Base-by-base conservation (phyloP, 192 early-diverging fungal species). In the Coemansia sp. region DNA sequence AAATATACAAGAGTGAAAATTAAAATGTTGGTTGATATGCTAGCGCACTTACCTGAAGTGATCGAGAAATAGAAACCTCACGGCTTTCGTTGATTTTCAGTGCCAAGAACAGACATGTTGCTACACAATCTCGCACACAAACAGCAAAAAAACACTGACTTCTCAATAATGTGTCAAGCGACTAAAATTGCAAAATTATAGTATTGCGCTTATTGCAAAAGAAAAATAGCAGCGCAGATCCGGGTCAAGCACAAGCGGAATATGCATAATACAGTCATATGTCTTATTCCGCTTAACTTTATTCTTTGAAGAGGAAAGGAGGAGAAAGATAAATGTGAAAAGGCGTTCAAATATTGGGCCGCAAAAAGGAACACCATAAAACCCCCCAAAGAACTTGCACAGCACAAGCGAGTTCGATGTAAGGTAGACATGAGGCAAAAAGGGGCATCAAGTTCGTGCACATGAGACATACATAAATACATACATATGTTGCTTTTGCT, bases 21-120 rank as follows among this genome's bases (percentile, higher is more conserved):
- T 50, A 53, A 50, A 42, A 65, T 50, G 49, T 20, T 63, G 20
- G n/a, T 10, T 48, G 44, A 46, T 17, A 19, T 16, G 20, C 11
- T 39, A 63, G 50, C 17, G 19, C 53, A 46, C 79, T 73, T 81
- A 73, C 74, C 71, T 76, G 79, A 70, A 81, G 79, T 38, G 74
- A 76, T 68, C 74, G 70, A 58, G 79, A 81, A 73, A 81, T 46
- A 17, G 71, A 72, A 39, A 73, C 79, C 50, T 73, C 74, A 42
- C 74, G 79, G 45, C 79, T 73, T 63, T 81, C 79, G 68, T 81
- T 81, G 61, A 81, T 81, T 76, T 81, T 76, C 46, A 81, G 55
- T 17, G 79, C 71, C 70, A 81, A 64, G 20, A 75, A 69, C 40
- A 81, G 68, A 38, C 74, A 81, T 8, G 68, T 67, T 6, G 74